Conservation (phyloP, 805 yeast genomes). For the Starmera dryadoides region DNA sequence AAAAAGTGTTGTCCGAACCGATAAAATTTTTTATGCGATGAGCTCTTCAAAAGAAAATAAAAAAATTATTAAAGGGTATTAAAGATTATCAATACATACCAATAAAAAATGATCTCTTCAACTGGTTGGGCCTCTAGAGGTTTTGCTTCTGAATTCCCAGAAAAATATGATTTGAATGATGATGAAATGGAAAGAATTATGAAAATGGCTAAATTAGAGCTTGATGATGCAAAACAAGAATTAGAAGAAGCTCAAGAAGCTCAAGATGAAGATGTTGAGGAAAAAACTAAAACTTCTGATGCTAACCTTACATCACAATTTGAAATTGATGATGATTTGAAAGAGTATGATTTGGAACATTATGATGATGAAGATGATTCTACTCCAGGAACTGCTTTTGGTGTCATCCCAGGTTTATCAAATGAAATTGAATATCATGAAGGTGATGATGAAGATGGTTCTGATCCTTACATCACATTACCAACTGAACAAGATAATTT, state of each 20-base stretch:
- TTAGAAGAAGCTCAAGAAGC: conserved; percentile 27
- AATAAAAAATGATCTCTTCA: conserved; percentile 68
- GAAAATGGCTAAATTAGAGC: conserved; percentile 74
- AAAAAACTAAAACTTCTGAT: too few species aligned
- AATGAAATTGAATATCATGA: conserved; percentile 55
- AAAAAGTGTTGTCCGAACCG: not conserved
- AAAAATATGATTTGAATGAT: conserved; percentile 79
- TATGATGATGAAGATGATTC: conserved; percentile 66
- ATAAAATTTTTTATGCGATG: conserved; percentile 7
- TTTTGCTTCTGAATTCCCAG: conserved; percentile 87
- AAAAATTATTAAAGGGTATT: too few species aligned
- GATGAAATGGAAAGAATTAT: conserved; percentile 89
- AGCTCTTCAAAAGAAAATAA: conserved; percentile 9
- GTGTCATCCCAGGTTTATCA: conserved; percentile 68
- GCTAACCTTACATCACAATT: conserved; percentile 39
- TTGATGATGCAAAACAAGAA: conserved; percentile 68
- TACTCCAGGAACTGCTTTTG: conserved; percentile 47
- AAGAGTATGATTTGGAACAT: conserved; percentile 80
- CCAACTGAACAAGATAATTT: conserved; percentile 47
- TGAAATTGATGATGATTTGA: conserved; percentile 76
- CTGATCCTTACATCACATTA: conserved; percentile 35
- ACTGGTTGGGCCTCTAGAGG: conserved; percentile 97
- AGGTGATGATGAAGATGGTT: conserved; percentile 31
- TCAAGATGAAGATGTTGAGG: conserved; percentile 9
- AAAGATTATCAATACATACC: too few species aligned